Conservation (phyloP, 306 rosid genomes). For the Dalbergia cochinchinensis region DNA sequence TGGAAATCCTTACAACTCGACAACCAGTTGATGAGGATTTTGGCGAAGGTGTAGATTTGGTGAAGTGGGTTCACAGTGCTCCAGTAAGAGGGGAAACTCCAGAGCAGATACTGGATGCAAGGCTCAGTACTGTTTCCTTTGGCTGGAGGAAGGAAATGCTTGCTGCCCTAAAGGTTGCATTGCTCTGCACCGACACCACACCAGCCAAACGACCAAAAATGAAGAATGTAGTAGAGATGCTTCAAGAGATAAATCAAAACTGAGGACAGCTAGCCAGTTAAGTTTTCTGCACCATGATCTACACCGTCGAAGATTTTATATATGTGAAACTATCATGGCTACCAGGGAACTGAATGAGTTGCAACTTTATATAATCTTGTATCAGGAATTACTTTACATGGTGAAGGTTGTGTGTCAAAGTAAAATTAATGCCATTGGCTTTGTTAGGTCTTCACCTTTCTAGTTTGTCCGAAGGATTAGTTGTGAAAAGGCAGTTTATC, state of each 20-base stretch:
- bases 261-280: constrained; percentile 34
- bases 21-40: constrained; percentile 92
- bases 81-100: constrained; percentile 94
- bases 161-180: constrained; percentile 92
- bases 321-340: constrained; percentile 36
- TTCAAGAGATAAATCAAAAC: constrained; percentile 73
- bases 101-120: constrained; percentile 93
- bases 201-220: constrained; percentile 97
- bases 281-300: constrained; percentile 24
- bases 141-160: constrained; percentile 99
- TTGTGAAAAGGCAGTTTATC: constrained; percentile 39
- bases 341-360: constrained; percentile 35
- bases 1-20: constrained; percentile 92
- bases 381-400: constrained; percentile 19
- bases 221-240: constrained; percentile 98
- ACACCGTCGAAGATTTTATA: constrained; percentile 32
- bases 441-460: constrained; percentile 36
- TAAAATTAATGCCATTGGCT: constrained; percentile 31
- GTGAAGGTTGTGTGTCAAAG: constrained; percentile 39
- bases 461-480: constrained; percentile 47
- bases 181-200: constrained; percentile 90
- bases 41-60: constrained; percentile 94
- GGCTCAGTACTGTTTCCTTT: constrained; percentile 93
- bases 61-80: constrained; percentile 97
- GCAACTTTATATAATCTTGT: constrained; percentile 40